A percentile compares a stretch with the other conserved stretches of the same genome.
phyloP scores from a whole-genome alignment of 1,284 basidiomycete species.

The Sporisorium exsertum region DNA sequence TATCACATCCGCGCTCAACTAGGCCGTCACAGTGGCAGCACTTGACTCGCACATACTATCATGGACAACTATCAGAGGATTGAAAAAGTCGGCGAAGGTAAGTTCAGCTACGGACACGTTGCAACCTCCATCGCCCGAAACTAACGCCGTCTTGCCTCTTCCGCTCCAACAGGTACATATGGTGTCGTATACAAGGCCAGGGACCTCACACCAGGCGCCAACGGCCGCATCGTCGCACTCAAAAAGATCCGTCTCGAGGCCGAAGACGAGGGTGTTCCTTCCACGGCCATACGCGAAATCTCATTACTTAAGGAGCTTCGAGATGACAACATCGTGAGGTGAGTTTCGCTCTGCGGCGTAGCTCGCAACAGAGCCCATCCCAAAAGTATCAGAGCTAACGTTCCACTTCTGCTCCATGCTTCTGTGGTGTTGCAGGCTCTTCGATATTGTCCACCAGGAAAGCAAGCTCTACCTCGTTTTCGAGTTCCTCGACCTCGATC shows the following conservation, averaged over 20 bases:
- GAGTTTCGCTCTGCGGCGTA: background rate
- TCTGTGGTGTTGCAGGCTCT: constrained; percentile 74
- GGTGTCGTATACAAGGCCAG: constrained; percentile 86
- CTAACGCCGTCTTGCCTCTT: constrained; percentile 3
- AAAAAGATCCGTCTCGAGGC: constrained; percentile 99
- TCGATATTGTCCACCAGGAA: constrained; percentile 97
- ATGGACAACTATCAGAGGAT: constrained; percentile 76
- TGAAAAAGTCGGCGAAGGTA: constrained; percentile 76
- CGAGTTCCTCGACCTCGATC: constrained; percentile 91
- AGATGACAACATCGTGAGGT: constrained; percentile 89
- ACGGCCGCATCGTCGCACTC: constrained; percentile 67
- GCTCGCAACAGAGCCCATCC: too few relatives aligned
- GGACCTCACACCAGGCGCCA: constrained; percentile 77
- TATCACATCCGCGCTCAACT: background rate
- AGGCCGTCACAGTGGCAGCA: background rate
- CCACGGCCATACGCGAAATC: constrained; percentile 97
- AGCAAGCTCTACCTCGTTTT: constrained; percentile 97
- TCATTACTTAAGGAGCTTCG: constrained; percentile 95
- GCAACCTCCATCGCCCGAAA: background rate
- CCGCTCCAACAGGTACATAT: constrained; percentile 81
- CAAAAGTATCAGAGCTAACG: background rate
- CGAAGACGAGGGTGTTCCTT: constrained; percentile 97
- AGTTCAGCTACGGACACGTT: constrained; percentile 1
- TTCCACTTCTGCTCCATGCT: constrained; percentile 13
- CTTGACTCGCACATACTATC: background rate